A percentile compares a stretch with the other conserved stretches of the same genome.
These are phyloP conservation scores for Pseudopithomyces maydicus DNA, from an alignment of 2,329 filamentous ascomycete genomes.

Conservation along the genomic window DNA sequence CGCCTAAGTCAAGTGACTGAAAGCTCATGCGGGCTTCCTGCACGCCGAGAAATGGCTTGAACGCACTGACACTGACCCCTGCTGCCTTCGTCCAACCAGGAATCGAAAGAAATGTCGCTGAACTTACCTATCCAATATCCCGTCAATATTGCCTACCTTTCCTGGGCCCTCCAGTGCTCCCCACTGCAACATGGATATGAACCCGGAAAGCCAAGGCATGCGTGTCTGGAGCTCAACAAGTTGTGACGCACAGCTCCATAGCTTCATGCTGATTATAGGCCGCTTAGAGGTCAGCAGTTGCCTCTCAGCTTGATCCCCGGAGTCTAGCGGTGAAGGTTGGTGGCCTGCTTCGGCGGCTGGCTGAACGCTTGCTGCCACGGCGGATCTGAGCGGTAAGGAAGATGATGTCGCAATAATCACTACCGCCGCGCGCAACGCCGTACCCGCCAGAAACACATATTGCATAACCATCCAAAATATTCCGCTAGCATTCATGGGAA, in stretches of 20 bases:
- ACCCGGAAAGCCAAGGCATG: slow-evolving; percentile 89
- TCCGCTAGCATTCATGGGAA: slow-evolving; percentile 26
- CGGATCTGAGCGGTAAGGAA: slow-evolving; percentile 64
- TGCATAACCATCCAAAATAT: slow-evolving; percentile 65
- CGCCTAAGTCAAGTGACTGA: slow-evolving; percentile 65
- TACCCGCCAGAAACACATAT: slow-evolving; percentile 56
- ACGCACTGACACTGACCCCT: slow-evolving; percentile 28
- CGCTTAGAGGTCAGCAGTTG: slow-evolving; percentile 50
- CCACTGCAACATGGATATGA: slow-evolving; percentile 77
- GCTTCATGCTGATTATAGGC: slow-evolving; percentile 75
- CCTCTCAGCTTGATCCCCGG: slow-evolving; percentile 39
- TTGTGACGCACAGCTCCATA: slow-evolving; percentile 75
- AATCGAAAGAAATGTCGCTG: slow-evolving; percentile 30
- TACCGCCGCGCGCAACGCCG: slow-evolving; percentile 69
- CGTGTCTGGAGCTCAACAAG: slow-evolving; percentile 75
- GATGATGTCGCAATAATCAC: slow-evolving; percentile 69
- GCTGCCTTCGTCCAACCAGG: slow-evolving; percentile 39
- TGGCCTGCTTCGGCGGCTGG: slow-evolving; percentile 31
- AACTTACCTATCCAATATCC: slow-evolving; percentile 88
- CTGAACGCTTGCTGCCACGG: slow-evolving; percentile 32
- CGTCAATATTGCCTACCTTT: slow-evolving; percentile 73
- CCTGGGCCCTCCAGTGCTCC: slow-evolving; percentile 75
- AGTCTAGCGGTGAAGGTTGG: slow-evolving; percentile 36
- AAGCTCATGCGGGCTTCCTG: slow-evolving; percentile 58
- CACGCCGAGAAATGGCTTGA: slow-evolving; percentile 29